Base-by-base conservation (phyloP, 2,329 filamentous ascomycete genomes). In the Nigrospora osmanthi region DNA sequence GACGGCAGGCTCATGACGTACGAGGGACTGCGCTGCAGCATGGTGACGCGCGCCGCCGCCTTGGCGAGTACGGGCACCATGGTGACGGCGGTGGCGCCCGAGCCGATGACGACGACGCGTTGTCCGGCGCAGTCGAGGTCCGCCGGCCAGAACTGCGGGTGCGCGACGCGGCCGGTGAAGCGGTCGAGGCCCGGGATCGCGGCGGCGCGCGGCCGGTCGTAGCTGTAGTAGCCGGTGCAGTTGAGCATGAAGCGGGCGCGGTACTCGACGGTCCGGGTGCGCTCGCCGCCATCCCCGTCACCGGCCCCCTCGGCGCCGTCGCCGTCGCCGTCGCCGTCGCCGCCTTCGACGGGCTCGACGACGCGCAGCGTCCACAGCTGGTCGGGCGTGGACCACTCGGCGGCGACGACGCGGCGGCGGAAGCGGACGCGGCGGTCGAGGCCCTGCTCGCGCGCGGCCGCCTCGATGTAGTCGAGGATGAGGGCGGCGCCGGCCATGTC, bases 31-130 rank as follows among this genome's bases (percentile, higher is more conserved):
- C 89, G 80, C 65, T 94, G 88, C 3, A 94, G 72, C 78, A 91
- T 88, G 1, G 86, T 91, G 30, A 89, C 80, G 13, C 77, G 74
- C 5, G 65, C 66, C 5, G 85, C 86, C 35, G 74, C 77, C 38
- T 84, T 67, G 1, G 81, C 78, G 40, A 94, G 64, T 37, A 73
- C 76, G 1, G 88, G 89, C 4, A 94, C 62, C 1, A 94, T 71
- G 0, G 88, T 93, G 41, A 91, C 67, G 9, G 87, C 84, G 0
- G 89, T 94, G 3, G 88, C 88, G 9, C 89, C 89, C 13, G 78
- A 84, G 14, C 87, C 87, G 49, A 93, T 78, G 47, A 91, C 71
- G 35, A 87, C 75, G 19, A 91, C 70, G 37, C 78, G 77, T 62
- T 89, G 88, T 58, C 71, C 70, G 6, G 70, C 64, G 58, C 84